Conservation (phyloP, 345 rosid species). For the Sonneratia caseolaris region DNA sequence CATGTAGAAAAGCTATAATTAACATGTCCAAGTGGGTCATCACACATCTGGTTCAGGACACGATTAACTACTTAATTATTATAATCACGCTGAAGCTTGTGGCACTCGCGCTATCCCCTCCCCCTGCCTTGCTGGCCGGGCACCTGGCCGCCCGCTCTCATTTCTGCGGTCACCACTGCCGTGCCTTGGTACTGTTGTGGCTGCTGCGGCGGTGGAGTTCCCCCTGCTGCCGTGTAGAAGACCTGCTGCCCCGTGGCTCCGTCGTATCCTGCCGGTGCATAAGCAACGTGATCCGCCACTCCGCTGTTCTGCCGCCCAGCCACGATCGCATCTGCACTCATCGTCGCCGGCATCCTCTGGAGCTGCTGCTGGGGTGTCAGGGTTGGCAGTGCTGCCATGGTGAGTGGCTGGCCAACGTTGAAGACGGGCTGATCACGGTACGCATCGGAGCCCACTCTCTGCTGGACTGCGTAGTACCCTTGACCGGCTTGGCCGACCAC, state of each 20-base stretch:
- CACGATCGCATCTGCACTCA: constrained; percentile 13
- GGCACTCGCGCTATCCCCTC: constrained; percentile 26
- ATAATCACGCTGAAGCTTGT: constrained; percentile 26
- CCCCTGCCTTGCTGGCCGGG: constrained; percentile 30
- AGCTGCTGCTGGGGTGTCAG: constrained; percentile 9
- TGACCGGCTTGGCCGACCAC: constrained; percentile 46
- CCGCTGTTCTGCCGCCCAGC: constrained; percentile 27
- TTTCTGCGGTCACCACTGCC: constrained; percentile 33
- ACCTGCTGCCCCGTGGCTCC: constrained; percentile 54
- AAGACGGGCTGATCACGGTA: constrained; percentile 69
- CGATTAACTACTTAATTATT: background rate
- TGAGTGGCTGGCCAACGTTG: constrained; percentile 31
- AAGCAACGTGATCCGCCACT: constrained; percentile 32
- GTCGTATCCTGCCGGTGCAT: constrained; percentile 51
- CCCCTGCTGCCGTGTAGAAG: constrained; percentile 48
- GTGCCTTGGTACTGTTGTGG: constrained; percentile 44
- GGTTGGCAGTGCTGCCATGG: constrained; percentile 20
- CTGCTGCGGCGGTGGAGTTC: constrained; percentile 29
- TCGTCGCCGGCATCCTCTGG: background rate
- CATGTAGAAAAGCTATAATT: too few species aligned
- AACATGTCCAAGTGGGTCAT: too few species aligned
- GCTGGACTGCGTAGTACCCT: constrained; percentile 55
- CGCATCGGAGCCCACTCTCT: constrained; percentile 48
- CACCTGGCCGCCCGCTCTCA: constrained; percentile 24
- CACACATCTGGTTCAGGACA: too few species aligned